Base-by-base conservation (phyloP, 352 stramenopile species). In the Globisporangium nodosum region DNA sequence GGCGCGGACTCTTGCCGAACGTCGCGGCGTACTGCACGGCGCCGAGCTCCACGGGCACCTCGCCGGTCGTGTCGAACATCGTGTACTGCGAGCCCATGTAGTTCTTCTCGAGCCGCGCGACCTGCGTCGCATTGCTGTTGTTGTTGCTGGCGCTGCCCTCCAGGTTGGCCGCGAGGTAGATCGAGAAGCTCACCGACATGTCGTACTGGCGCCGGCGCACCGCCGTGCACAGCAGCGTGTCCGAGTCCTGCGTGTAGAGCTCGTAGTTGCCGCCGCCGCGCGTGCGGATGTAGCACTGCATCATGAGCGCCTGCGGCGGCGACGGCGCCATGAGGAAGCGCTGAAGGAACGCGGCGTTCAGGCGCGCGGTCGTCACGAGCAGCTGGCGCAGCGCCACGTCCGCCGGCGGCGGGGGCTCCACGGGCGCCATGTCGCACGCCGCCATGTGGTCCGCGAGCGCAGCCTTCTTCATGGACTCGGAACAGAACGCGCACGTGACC, bases 51-150 rank as follows among this genome's bases (percentile, higher is more conserved):
- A 86, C 15, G 0, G 76, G 68, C 47, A 63, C 51, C 49, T 90
- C 75, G 11, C 76, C 70, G 0, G 69, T 81, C 47, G 74, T 91
- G 62, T 89, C 77, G 56, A 78, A 85, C 72, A 93, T 88, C 3
- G 81, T 91, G 77, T 93, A 93, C 78, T 93, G 84, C 18, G 81
- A 91, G 18, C 84, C 84, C 78, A 93, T 90, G 69, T 91, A 93
- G 65, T 93, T 93, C 68, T 90, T 90, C 64, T 93, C 84, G n/a
- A 93, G 66, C 30, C 84, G 69, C 18, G 79, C 84, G 40, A 93
- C 78, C 31, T 85, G 81, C 31, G 81, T 63, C 6, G 62, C 52
- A 49, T 60, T 49, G 52, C 62, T 65, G n/a, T 47, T 60, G 6
- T 61, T 63, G 49, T 49, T 61, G 9, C 50, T 64, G 49, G 27